These are phyloP conservation scores for Verbascum thapsus DNA, from an alignment of 257 asterid genomes.

Conservation along the genomic window DNA sequence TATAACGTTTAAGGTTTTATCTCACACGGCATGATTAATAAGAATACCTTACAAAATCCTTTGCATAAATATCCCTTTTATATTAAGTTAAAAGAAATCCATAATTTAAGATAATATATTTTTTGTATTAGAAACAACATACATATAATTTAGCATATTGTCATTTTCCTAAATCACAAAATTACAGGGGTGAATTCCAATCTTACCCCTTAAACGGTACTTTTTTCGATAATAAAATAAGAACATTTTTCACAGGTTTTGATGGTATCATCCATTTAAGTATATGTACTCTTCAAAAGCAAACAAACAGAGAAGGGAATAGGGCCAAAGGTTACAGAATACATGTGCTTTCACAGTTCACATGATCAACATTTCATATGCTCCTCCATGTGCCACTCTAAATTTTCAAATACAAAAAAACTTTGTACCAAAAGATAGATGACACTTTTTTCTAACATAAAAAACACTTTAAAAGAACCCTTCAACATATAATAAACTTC, in stretches of 20 bases:
- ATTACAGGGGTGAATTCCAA: background rate
- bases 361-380: slow-evolving; percentile 33
- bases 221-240: background rate
- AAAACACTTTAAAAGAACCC: background rate
- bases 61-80: no score
- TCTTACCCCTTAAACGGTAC: background rate
- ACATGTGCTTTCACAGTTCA: slow-evolving; percentile 30
- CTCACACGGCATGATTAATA: no score
- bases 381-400: slow-evolving; percentile 39
- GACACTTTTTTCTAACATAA: slow-evolving; percentile 12
- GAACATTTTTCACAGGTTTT: background rate
- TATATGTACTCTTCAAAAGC: slow-evolving; percentile 17
- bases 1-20: no score
- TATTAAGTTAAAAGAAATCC: no score
- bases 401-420: slow-evolving; percentile 26
- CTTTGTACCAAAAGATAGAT: slow-evolving; percentile 17
- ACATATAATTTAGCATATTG: no score
- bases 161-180: no score
- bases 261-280: no score
- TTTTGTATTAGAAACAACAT: no score
- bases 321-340: slow-evolving; percentile 38
- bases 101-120: no score
- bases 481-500: background rate
- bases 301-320: slow-evolving; percentile 29
- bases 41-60: no score